Base-by-base conservation (phyloP, 2,329 filamentous ascomycete species). In the Zymoseptoria pseudotritici region DNA sequence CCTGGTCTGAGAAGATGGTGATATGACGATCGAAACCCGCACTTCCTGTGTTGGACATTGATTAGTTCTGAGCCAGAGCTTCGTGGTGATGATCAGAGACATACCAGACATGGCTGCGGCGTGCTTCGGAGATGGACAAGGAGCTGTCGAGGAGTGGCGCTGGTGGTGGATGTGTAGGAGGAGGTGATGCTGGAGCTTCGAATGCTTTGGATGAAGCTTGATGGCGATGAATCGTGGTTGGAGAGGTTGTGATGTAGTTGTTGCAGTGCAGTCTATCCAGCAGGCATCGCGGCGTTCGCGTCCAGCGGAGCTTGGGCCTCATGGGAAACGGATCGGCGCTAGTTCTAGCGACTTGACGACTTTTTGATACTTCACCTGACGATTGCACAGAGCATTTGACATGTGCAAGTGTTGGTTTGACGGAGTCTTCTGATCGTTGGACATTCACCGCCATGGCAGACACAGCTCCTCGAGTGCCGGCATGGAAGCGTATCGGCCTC, bases 1-100 rank as follows among this genome's bases (percentile, higher is more conserved):
- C 94, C 80, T 97, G 92, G 78, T 99, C 94, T 64, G 94, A 97
- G 82, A 99, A 99, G 83, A 99, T 97, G 75, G 94, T 99, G 73
- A 99, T 99, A 80, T 99, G 94, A 82, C 94, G 86, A 80, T 99
- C 94, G 80, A 95, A 97, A 74, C 91, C 92, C 78, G 90, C 88
- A 79, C 86, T 89, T 78, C 87, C 88, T 91, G 71, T 71, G 64
- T 17, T 42, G 36, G 13, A 2, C 36, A 46, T 46, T 22, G 21
- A 53, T 53, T 22, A 53, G n/a, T 53, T 17, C 8, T n/a, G 1
- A 2, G 5, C 50, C 19, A 20, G 17, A 53, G 50, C 1, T 17
- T 26, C 36, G 36, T 46, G 13, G 56, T 24, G 6, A 58, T 58
- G 36, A 55, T 46, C 22, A 55, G 49, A 22, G 52, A 68, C 68